phyloP scores from a whole-genome alignment of 1,284 basidiomycete species.

The Irpex sp. region DNA sequence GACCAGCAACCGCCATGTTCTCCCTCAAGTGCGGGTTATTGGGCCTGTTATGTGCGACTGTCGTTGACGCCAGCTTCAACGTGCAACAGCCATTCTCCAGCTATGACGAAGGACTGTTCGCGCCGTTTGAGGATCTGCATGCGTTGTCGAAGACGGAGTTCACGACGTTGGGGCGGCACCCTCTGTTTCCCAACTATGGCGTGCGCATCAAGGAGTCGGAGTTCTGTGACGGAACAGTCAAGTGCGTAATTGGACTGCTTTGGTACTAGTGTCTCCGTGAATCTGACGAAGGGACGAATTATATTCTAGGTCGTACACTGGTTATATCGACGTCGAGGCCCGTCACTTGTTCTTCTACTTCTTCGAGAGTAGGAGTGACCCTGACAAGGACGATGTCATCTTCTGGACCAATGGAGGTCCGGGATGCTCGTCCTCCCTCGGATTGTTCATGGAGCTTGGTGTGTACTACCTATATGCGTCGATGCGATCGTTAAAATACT shows the following conservation, averaged over 20 bases:
- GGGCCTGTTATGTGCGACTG: neutral
- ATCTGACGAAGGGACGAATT: neutral
- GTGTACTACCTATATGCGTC: neutral
- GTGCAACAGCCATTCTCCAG: slow-evolving; percentile 1
- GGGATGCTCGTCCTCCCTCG: slow-evolving; percentile 48
- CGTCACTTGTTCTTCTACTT: slow-evolving; percentile 71
- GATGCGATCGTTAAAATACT: neutral
- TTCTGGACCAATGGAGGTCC: slow-evolving; percentile 60
- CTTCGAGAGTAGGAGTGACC: slow-evolving; percentile 71
- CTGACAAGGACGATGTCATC: slow-evolving; percentile 59
- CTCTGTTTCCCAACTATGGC: slow-evolving; percentile 43
- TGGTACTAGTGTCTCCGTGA: neutral
- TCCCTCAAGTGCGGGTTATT: neutral
- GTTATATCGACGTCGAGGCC: slow-evolving; percentile 17
- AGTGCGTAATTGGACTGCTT: slow-evolving; percentile 11
- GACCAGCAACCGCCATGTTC: slow-evolving; percentile 5
- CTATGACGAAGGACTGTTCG: slow-evolving; percentile 36
- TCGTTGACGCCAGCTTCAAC: neutral
- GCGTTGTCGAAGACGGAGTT: slow-evolving; percentile 35
- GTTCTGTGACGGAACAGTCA: slow-evolving; percentile 23
- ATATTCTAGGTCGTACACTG: slow-evolving; percentile 12
- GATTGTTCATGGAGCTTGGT: slow-evolving; percentile 63
- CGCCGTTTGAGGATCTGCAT: slow-evolving; percentile 35
- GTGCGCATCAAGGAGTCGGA: slow-evolving; percentile 43
- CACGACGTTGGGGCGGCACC: slow-evolving; percentile 42